Conservation (phyloP, 2,329 filamentous ascomycete genomes). For the Phaeophleospora eucalypticola region DNA sequence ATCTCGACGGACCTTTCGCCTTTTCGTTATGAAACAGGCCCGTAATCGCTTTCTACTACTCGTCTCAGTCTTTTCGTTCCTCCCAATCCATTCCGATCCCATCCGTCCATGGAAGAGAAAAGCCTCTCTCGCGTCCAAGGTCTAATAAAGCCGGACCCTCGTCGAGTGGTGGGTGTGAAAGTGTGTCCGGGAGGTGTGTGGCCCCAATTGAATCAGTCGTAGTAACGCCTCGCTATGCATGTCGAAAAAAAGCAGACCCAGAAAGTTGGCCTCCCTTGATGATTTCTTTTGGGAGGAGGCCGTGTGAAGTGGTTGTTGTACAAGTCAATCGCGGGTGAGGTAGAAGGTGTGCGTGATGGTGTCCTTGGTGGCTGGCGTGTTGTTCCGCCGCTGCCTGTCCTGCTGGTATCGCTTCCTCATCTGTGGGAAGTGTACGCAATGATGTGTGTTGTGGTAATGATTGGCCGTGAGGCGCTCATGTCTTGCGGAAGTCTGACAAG, state of each 20-base stretch:
- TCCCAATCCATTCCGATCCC: neutral
- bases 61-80: neutral
- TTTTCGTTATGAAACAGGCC: neutral
- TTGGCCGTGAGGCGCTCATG: conserved; percentile 5
- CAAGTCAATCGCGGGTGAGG: neutral
- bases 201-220: neutral
- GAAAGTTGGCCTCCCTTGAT: neutral
- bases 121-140: too few relatives aligned
- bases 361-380: too few relatives aligned
- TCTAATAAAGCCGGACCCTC: too few relatives aligned
- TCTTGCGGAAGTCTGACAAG: conserved; percentile 25
- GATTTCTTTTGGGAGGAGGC: neutral
- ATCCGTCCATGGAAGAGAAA: too few relatives aligned
- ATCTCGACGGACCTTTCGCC: neutral
- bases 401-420: too few relatives aligned
- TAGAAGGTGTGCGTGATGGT: neutral
- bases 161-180: too few relatives aligned
- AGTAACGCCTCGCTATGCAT: neutral
- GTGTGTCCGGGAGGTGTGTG: neutral
- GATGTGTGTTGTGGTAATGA: neutral
- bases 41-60: neutral
- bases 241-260: neutral
- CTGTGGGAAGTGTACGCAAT: too few relatives aligned
- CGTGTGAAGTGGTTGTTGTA: neutral
- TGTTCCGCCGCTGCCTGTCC: neutral